phyloP scores from a whole-genome alignment of 2,329 filamentous ascomycete species.

The Raffaelea albimanens region DNA sequence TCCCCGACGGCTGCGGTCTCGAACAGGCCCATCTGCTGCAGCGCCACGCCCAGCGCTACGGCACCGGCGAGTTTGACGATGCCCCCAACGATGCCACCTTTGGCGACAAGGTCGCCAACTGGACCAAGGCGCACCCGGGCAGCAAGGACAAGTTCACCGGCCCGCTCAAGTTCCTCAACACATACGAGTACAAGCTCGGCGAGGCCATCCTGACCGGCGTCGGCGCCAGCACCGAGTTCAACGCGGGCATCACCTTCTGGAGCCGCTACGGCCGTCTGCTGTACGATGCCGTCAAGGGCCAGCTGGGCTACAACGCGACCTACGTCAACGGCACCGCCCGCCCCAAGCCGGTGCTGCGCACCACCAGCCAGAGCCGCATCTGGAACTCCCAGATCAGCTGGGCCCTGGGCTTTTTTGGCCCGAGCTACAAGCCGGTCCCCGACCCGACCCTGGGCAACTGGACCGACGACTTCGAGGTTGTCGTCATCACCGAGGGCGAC shows the following conservation, averaged over 20 bases:
- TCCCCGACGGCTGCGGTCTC: conserved; percentile 45
- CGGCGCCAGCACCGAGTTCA: conserved; percentile 40
- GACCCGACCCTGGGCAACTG: conserved; percentile 28
- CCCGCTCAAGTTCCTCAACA: conserved; percentile 41
- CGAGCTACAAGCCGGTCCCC: conserved; percentile 27
- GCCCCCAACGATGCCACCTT: conserved; percentile 38
- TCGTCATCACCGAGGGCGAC: conserved; percentile 39
- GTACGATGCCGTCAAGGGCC: conserved; percentile 37
- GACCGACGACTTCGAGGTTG: conserved; percentile 33
- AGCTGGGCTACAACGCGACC: conserved; percentile 36
- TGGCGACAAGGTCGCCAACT: conserved; percentile 36
- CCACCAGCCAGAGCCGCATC: conserved; percentile 44
- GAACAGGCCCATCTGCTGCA: conserved; percentile 44
- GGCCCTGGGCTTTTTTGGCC: conserved; percentile 43
- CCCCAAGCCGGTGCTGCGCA: conserved; percentile 40
- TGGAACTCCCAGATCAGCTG: conserved; percentile 43
- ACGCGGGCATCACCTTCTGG: conserved; percentile 41
- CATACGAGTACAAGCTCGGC: conserved; percentile 36
- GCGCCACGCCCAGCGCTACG: conserved; percentile 44
- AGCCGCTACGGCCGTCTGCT: conserved; percentile 42
- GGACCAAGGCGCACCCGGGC: conserved; percentile 25
- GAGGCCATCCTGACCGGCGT: conserved; percentile 34
- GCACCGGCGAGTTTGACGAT: conserved; percentile 32
- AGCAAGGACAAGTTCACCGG: conserved; percentile 23
- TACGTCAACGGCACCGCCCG: conserved; percentile 35